Conservation (phyloP, 2,329 filamentous ascomycete genomes). For the Fonsecaea pugnacius region DNA sequence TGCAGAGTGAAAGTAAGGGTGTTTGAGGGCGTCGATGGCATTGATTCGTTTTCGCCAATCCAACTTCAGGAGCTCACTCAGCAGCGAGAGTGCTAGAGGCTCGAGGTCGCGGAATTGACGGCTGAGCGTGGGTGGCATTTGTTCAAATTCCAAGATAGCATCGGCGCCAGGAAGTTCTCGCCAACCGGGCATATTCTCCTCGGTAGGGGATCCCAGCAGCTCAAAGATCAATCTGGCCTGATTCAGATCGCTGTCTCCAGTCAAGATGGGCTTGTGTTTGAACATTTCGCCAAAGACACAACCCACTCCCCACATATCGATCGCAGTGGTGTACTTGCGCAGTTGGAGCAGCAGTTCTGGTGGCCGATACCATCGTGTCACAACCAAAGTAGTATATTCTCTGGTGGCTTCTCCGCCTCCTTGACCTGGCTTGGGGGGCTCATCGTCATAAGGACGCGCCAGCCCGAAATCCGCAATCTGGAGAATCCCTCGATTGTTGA, state of each 20-base stretch:
- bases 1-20: slow-evolving; percentile 82
- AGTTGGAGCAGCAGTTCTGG: slow-evolving; percentile 89
- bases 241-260: slow-evolving; percentile 84
- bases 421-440: slow-evolving; percentile 72
- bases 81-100: slow-evolving; percentile 73
- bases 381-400: slow-evolving; percentile 95
- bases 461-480: slow-evolving; percentile 98
- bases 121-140: slow-evolving; percentile 67
- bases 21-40: slow-evolving; percentile 88
- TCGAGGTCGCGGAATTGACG: slow-evolving; percentile 76
- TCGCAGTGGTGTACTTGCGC: slow-evolving; percentile 91
- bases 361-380: slow-evolving; percentile 95
- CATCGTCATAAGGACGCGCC: slow-evolving; percentile 88
- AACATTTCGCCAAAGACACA: slow-evolving; percentile 99
- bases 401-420: slow-evolving; percentile 82
- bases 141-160: slow-evolving; percentile 66
- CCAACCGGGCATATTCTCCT: slow-evolving; percentile 93
- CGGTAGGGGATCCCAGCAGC: slow-evolving; percentile 84
- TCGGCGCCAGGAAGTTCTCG: slow-evolving; percentile 80
- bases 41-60: slow-evolving; percentile 91
- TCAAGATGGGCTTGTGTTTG: slow-evolving; percentile 85
- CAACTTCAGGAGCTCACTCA: slow-evolving; percentile 80
- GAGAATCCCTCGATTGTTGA: slow-evolving; percentile 89
- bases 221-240: slow-evolving; percentile 95
- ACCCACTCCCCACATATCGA: slow-evolving; percentile 98